These are phyloP conservation scores for Verbena officinalis DNA, from an alignment of 257 asterid genomes.

Conservation along the genomic window DNA sequence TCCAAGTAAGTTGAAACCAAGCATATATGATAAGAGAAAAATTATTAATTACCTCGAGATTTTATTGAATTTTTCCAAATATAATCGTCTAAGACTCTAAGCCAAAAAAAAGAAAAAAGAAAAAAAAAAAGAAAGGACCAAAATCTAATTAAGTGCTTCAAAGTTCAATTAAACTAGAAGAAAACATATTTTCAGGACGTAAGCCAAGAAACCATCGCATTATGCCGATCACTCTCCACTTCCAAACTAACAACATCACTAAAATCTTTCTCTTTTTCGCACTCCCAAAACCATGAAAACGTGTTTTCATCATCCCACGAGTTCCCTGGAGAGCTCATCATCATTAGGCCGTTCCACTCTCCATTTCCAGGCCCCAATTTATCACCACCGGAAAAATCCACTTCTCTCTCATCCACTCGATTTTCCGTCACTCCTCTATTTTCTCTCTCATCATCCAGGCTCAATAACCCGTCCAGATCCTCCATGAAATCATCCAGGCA, in stretches of 20 bases:
- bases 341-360: not conserved
- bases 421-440: not conserved
- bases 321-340: conserved; percentile 10
- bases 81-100: too few species aligned
- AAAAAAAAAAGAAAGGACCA: not conserved
- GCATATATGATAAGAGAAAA: too few species aligned
- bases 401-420: not conserved
- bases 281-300: conserved; percentile 49
- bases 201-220: conserved; percentile 59
- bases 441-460: conserved; percentile 4
- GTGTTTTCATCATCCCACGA: conserved; percentile 26
- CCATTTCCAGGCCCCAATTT: conserved; percentile 15
- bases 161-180: too few species aligned
- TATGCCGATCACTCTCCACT: conserved; percentile 35
- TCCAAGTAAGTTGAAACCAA: too few species aligned
- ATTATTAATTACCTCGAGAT: not conserved
- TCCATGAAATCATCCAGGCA: conserved; percentile 38
- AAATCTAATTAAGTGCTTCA: too few species aligned
- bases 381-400: not conserved
- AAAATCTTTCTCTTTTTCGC: conserved; percentile 8
- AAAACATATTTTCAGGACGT: conserved; percentile 37
- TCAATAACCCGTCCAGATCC: conserved; percentile 34
- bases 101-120: too few species aligned
- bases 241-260: conserved; percentile 9
- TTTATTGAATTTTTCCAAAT: not conserved